Evolutionary conservation across 1,284 basidiomycete species (phyloP), one percentile per base, ranked within the genome.

Genomic region (Pterulicium gracile): DNA sequence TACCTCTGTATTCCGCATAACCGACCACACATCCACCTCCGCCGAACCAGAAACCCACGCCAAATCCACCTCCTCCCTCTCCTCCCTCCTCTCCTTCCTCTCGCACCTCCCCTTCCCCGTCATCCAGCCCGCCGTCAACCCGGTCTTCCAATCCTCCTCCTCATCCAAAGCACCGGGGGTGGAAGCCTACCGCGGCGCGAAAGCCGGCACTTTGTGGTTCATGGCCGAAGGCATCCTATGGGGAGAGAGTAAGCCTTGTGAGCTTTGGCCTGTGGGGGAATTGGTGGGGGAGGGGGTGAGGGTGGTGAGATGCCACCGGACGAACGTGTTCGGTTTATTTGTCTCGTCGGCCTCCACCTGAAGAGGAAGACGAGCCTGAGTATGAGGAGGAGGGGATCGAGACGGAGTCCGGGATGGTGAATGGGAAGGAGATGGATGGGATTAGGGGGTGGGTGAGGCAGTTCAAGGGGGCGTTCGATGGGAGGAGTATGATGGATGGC

Each of bases 161-260:
- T 17, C 19, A 7, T 39, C 36, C 15, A 18, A 39, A 17, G n/a
- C 74, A 1, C 75, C 79, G 1, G 81, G 80, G 1, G 63, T 84
- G 15, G 75, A 80, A 49, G 81, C 81, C 2, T 80, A 83, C 58
- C 73, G 77, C 24, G 72, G 72, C 20, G 83, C 83, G 1, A 86
- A 85, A 56, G 59, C 70, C 2, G 83, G 82, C 1, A 81, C 70
- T 40, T 62, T 88, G 23, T 86, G 81, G 80, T 87, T 87, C 65
- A 65, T 81, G 44, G 61, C 68, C 23, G 62, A 67, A 22, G 85
- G 84, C 12, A 69, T 88, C 4, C 66, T 88, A 4, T 83, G 80
- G 75, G 81, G 83, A 36, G 79, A 80, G 55, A 72, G 72, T 53
- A 80, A 80, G 52, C 82, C 83, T 2, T 82, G 79, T 56, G 79